Base-by-base conservation (phyloP, 2,329 filamentous ascomycete species). In the Alternaria sp. region DNA sequence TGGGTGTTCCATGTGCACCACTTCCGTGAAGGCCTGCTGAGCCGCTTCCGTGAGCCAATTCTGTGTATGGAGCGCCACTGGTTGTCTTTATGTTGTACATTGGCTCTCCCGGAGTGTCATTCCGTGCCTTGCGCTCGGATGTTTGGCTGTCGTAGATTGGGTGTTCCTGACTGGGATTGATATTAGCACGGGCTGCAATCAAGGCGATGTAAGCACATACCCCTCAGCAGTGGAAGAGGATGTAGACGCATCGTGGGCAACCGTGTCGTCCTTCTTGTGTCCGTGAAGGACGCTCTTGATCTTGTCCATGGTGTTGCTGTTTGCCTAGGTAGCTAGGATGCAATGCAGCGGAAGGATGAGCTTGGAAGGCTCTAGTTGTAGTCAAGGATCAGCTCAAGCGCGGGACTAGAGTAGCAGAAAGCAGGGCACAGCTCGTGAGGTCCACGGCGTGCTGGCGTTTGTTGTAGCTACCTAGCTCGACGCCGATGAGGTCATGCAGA, bases 271-370 rank as follows among this genome's bases (percentile, higher is more conserved):
- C 60, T 81, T 71, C 63, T 76, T 69, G 64, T 82, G 67, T 49
- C 62, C 65, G 44, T 56, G 53, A 21, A 83, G 71, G 57, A 83
- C 72, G 67, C 76, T 78, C 78, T 83, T 83, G 59, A 84, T 69
- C 74, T 82, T 82, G 60, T 83, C 77, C 82, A 83, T 83, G 60
- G 44, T 65, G 68, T 19, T 57, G 43, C 30, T 40, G 52, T 51
- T 56, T 40, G 15, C 10, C 53, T 43, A 40, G 36, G 36, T 40
- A 40, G 43, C 56, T 61, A 54, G 57, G 59, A 65, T 62, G 56
- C 28, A 25, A 53, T 44, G 52, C 47, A 53, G 54, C 25, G 52
- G 47, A 36, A 59, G 40, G 56, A 57, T 51, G 49, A 47, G 54
- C 60, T 57, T 57, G 36, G 36, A 36, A 25, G 28, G 45, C 46